These are phyloP conservation scores for Stylonectria norvegica DNA, from an alignment of 2,329 filamentous ascomycete genomes.

Conservation along the genomic window DNA sequence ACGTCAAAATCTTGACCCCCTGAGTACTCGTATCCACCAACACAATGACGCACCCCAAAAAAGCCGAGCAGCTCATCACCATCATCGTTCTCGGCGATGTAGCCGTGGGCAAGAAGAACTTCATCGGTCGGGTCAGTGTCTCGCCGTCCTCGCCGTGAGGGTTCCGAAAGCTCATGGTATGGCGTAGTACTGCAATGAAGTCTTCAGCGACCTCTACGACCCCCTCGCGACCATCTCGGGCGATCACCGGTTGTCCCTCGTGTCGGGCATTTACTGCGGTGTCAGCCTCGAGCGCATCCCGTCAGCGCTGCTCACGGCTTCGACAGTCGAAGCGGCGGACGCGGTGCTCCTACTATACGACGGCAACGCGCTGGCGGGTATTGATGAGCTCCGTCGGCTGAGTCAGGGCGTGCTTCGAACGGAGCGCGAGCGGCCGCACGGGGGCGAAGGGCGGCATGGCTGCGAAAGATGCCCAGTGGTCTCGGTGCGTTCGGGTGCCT, in stretches of 20 bases:
- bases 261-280: neutral
- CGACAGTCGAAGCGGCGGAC: constrained; percentile 10
- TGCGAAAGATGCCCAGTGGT: constrained; percentile 1
- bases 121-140: constrained; percentile 20
- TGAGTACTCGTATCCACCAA: neutral
- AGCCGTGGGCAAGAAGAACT: constrained; percentile 16
- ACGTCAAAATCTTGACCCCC: no score
- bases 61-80: constrained; percentile 8
- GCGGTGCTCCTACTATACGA: constrained; percentile 18
- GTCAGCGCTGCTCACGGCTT: constrained; percentile 5
- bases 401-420: neutral
- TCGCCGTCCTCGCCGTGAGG: neutral
- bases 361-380: constrained; percentile 5
- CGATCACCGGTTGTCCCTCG: constrained; percentile 12
- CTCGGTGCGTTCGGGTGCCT: constrained; percentile 8
- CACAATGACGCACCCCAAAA: constrained; percentile 3
- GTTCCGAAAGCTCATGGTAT: neutral
- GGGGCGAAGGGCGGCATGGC: constrained; percentile 23
- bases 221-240: constrained; percentile 15
- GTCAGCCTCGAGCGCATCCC: neutral
- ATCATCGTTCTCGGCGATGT: constrained; percentile 17
- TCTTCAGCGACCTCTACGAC: constrained; percentile 17
- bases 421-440: constrained; percentile 16
- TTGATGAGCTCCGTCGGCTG: constrained; percentile 13
- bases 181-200: constrained; percentile 14